Percentiles rank a stretch among this genome's conserved stretches.
Conservation (phyloP, 2,329 filamentous ascomycete species). For the Colletotrichum musicola region DNA sequence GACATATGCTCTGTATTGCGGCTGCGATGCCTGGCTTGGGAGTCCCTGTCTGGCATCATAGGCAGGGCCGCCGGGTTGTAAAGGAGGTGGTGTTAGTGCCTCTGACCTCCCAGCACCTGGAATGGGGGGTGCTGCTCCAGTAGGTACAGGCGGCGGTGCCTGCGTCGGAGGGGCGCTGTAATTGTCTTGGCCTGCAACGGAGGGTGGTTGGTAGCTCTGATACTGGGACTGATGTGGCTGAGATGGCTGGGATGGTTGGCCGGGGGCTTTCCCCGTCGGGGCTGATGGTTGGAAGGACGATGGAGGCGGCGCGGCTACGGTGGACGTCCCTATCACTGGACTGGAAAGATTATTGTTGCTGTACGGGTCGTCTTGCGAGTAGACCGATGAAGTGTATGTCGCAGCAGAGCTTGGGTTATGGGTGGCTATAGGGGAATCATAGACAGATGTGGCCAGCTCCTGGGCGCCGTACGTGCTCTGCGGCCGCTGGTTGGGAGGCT, state of each 20-base stretch:
- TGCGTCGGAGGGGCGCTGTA: slow-evolving; percentile 46
- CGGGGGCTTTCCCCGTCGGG: slow-evolving; percentile 37
- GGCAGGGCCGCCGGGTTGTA: slow-evolving; percentile 58
- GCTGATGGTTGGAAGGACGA: slow-evolving; percentile 40
- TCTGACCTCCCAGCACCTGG: slow-evolving; percentile 43
- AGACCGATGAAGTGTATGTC: slow-evolving; percentile 61
- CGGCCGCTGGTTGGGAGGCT: slow-evolving; percentile 66
- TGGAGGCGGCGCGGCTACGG: slow-evolving; percentile 44
- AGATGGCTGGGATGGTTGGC: slow-evolving; percentile 43
- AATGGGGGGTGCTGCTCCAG: slow-evolving; percentile 56
- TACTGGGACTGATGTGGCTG: slow-evolving; percentile 54
- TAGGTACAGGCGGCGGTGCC: slow-evolving; percentile 50
- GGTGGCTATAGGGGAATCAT: slow-evolving; percentile 77
- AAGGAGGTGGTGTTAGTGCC: slow-evolving; percentile 52
- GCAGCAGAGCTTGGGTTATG: slow-evolving; percentile 60
- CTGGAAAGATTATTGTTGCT: slow-evolving; percentile 54
- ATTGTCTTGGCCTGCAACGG: slow-evolving; percentile 46
- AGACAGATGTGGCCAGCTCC: slow-evolving; percentile 82
- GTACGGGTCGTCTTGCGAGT: slow-evolving; percentile 65
- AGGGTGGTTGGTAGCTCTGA: slow-evolving; percentile 55
- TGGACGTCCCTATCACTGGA: slow-evolving; percentile 45
- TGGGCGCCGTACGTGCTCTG: slow-evolving; percentile 80
- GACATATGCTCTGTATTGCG: slow-evolving; percentile 72
- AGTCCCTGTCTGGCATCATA: slow-evolving; percentile 65
- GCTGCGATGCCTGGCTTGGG: slow-evolving; percentile 60